These are phyloP conservation scores for Alloascoidea africana DNA, from an alignment of 805 yeast genomes.

Conservation along the genomic window DNA sequence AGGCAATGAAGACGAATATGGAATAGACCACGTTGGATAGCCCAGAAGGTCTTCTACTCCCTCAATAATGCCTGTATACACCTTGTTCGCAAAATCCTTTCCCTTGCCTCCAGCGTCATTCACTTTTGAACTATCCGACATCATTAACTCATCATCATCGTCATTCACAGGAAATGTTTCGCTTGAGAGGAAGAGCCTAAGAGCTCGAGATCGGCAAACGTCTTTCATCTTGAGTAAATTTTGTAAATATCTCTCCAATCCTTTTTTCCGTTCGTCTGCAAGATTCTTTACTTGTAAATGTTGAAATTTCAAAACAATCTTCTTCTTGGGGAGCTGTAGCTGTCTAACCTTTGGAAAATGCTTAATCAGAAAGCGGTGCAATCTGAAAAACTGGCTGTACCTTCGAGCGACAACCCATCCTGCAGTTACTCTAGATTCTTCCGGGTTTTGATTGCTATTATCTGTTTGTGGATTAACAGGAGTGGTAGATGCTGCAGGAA, in stretches of 20 bases:
- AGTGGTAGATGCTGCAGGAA: no score
- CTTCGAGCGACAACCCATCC: conserved; percentile 90
- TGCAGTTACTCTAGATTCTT: conserved; percentile 34
- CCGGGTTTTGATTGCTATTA: conserved; percentile 10
- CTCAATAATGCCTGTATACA: conserved; percentile 4
- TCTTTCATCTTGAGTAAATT: conserved; percentile 42
- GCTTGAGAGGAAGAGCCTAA: conserved; percentile 68
- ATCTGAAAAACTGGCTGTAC: conserved; percentile 65
- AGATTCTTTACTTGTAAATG: conserved; percentile 39
- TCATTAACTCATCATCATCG: conserved; percentile 2
- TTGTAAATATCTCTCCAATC: conserved; percentile 48
- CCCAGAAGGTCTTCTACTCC: conserved; percentile 3
- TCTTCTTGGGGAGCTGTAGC: conserved; percentile 35
- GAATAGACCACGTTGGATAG: not conserved
- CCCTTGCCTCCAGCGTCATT: no score
- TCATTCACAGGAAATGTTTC: conserved; percentile 31
- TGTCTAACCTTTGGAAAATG: conserved; percentile 33
- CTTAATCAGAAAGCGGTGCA: conserved; percentile 47
- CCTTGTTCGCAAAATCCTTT: conserved; percentile 3
- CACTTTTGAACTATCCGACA: no score
- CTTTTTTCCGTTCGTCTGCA: conserved; percentile 45
- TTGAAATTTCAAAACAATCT: conserved; percentile 60
- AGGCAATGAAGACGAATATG: no score
- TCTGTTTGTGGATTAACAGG: conserved; percentile 6
- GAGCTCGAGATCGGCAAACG: conserved; percentile 59